phyloP scores from a whole-genome alignment of 352 stramenopile genomes.

The Globisporangium megalacanthum region DNA sequence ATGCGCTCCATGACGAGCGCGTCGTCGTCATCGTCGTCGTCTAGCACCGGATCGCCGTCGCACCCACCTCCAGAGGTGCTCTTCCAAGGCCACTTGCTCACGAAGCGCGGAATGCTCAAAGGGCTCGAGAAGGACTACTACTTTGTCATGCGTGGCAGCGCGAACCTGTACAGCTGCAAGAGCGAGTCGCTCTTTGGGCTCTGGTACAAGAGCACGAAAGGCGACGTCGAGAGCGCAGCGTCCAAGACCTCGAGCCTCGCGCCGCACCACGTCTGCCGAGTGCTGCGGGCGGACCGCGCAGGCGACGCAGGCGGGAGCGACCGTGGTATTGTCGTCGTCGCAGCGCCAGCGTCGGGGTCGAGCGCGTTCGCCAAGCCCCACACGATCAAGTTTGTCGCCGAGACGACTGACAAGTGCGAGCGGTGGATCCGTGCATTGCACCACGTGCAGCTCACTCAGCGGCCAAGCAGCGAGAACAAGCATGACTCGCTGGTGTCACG shows the following conservation, averaged over 20 bases:
- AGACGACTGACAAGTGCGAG: constrained; percentile 26
- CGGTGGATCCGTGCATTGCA: constrained; percentile 47
- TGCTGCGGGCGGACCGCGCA: constrained; percentile 37
- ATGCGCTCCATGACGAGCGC: neutral
- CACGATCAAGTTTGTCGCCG: constrained; percentile 29
- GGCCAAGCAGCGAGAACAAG: constrained; percentile 3
- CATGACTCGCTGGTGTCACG: neutral
- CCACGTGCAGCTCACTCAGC: constrained; percentile 40
- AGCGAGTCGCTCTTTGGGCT: constrained; percentile 49
- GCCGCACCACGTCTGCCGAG: constrained; percentile 30
- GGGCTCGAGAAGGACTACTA: constrained; percentile 54
- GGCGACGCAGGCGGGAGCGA: constrained; percentile 17
- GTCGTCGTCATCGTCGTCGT: neutral
- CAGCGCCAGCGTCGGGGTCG: constrained; percentile 16
- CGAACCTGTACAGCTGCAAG: constrained; percentile 49
- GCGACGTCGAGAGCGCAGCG: constrained; percentile 17
- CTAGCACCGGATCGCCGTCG: neutral
- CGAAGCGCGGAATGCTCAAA: constrained; percentile 37
- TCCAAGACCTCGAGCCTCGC: constrained; percentile 17
- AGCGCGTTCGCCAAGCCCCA: constrained; percentile 28
- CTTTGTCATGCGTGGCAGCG: constrained; percentile 31
- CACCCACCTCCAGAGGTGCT: constrained; percentile 18
- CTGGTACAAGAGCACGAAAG: constrained; percentile 21
- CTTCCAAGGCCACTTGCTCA: constrained; percentile 33
- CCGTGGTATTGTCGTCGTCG: constrained; percentile 37